phyloP scores from a whole-genome alignment of 805 yeast genomes.

The Suhomyces pyralidae region DNA sequence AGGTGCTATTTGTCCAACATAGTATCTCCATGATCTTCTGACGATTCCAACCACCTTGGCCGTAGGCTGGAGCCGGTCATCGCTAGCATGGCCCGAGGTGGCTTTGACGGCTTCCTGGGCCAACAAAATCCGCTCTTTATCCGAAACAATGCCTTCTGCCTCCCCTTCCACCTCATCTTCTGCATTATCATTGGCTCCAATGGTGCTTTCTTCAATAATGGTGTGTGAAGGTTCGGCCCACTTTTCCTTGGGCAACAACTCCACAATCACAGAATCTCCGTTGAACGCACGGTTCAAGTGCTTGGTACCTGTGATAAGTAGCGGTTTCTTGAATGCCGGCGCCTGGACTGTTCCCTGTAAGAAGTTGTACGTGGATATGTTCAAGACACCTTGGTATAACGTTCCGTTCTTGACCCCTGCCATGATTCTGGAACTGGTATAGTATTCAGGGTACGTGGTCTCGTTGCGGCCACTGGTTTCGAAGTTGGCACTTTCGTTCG shows the following conservation, averaged over 20 bases:
- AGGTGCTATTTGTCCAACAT: conserved; percentile 90
- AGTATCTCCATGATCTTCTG: conserved; percentile 92
- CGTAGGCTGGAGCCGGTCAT: conserved; percentile 75
- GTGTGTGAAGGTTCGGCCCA: conserved; percentile 87
- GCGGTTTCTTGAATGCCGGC: conserved; percentile 72
- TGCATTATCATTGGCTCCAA: conserved; percentile 59
- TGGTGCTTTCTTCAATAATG: conserved; percentile 70
- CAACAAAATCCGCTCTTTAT: conserved; percentile 66
- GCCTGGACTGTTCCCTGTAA: conserved; percentile 81
- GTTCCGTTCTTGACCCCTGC: conserved; percentile 90
- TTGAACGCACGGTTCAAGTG: conserved; percentile 87
- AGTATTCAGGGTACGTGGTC: conserved; percentile 70
- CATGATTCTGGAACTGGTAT: conserved; percentile 74
- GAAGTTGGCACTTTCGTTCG: conserved; percentile 47
- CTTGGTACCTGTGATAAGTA: conserved; percentile 77
- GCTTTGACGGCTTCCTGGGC: conserved; percentile 74
- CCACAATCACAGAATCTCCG: conserved; percentile 89
- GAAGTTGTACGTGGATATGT: conserved; percentile 80
- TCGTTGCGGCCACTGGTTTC: conserved; percentile 40
- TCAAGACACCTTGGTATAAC: conserved; percentile 78
- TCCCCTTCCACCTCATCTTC: conserved; percentile 34
- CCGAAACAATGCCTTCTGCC: conserved; percentile 46
- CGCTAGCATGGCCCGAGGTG: conserved; percentile 36
- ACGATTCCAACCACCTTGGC: conserved; percentile 85
- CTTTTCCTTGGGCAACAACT: conserved; percentile 74